Evolutionary conservation across 2,329 filamentous ascomycete species (phyloP).

Genomic region (Penicillium vulpinum): DNA sequence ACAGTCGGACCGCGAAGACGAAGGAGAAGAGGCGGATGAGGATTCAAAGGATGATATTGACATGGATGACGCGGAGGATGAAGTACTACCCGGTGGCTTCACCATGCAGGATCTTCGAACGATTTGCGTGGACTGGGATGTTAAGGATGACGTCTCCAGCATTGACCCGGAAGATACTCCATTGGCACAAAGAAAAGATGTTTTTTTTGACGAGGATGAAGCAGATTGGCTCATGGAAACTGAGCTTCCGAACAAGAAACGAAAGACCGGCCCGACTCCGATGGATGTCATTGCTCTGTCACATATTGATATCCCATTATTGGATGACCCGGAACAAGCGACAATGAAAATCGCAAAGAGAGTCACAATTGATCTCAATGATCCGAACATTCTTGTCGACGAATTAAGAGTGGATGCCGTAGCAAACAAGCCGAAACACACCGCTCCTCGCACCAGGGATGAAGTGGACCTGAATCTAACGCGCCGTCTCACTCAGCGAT

Average conservation of each 20-base stretch:
- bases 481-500: conserved; percentile 74
- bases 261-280: conserved; percentile 53
- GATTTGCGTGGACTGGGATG: conserved; percentile 82
- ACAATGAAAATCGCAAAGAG: conserved; percentile 73
- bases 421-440: conserved; percentile 52
- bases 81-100: conserved; percentile 65
- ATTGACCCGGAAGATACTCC: conserved; percentile 20
- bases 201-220: conserved; percentile 54
- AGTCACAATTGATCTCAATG: conserved; percentile 81
- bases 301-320: conserved; percentile 65
- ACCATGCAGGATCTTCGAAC: conserved; percentile 79
- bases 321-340: conserved; percentile 76
- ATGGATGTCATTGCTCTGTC: conserved; percentile 53
- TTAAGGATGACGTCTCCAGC: conserved; percentile 50
- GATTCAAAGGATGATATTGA: conserved; percentile 53
- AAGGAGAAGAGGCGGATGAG: conserved; percentile 55
- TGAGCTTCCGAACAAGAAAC: conserved; percentile 63
- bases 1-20: conserved; percentile 46
- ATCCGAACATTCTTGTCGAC: conserved; percentile 82
- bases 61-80: conserved; percentile 58
- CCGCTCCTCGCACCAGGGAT: conserved; percentile 46
- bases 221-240: conserved; percentile 52
- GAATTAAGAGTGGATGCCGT: conserved; percentile 66
- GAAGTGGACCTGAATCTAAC: conserved; percentile 69
- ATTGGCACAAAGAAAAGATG: conserved; percentile 2